Evolutionary conservation across 495 filamentous ascomycete species (phyloP), one percentile per base, ranked within the genome.

Genomic region (Daldinia loculata): DNA sequence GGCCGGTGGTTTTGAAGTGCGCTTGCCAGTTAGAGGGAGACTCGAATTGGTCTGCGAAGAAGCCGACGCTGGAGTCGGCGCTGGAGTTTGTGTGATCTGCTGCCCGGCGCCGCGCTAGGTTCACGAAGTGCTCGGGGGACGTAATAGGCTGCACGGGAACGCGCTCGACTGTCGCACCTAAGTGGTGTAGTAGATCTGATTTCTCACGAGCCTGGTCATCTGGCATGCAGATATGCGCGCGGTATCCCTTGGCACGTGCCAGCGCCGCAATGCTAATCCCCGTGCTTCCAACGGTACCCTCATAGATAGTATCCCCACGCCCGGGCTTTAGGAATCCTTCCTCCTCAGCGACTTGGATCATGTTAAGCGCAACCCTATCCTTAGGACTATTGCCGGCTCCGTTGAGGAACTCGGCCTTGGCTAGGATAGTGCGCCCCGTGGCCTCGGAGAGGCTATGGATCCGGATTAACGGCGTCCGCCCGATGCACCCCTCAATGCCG

Each of bases 21-120:
- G 96, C 94, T 39, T 84, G 79, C 86, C 89, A 97, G 80, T 99
- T 99, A 9, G 91, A 90, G 50, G 84, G 80, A 58, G 90, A 95
- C 80, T 99, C 95, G 79, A 99, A 99, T 76, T 99, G 95, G 77
- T 99, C 92, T 0, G 94, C 94, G 79, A 99, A 99, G 80, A 95
- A 95, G 14, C 95, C 95, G 22, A 80, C 77, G 76, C 81, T 82
- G 9, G 66, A 74, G 58, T 82, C 82, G 17, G 81, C 80, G 8
- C 68, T 61, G 6, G 75, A 77, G 0, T 76, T 74, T 0, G 89
- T 84, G 75, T 97, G 95, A 52, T 91, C 86, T 41, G 77, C 76
- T 0, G 95, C 94, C 45, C 92, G 88, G 24, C 82, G 82, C n/a
- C 94, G 89, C 7, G 95, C 96, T 1, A 92, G 84, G 80, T 99